Conservation (phyloP, 2,329 filamentous ascomycete genomes). For the Pseudocercospora vitis region DNA sequence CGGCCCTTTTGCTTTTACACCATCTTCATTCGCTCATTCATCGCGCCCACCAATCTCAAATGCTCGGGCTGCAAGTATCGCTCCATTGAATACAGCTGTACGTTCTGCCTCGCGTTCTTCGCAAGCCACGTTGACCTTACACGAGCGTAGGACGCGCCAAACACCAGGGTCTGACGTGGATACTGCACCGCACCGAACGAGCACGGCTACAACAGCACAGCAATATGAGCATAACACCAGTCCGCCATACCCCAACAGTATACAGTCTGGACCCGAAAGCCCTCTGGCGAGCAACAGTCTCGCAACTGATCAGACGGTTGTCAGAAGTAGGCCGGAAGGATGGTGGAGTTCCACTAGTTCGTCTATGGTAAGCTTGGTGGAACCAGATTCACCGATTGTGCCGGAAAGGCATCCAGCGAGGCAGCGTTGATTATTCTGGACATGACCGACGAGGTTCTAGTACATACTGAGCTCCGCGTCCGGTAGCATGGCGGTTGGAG, state of each 20-base stretch:
- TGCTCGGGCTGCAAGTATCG: conserved; percentile 3
- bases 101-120: conserved; percentile 19
- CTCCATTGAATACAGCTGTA: conserved; percentile 12
- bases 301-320: conserved; percentile 24
- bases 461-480: not conserved
- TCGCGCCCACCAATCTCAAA: conserved; percentile 15
- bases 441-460: not conserved
- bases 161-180: conserved; percentile 1
- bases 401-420: not conserved
- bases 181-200: conserved; percentile 7
- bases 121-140: conserved; percentile 25
- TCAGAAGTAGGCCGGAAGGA: conserved; percentile 23
- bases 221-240: conserved; percentile 3
- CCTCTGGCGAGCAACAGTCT: conserved; percentile 11
- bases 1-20: conserved; percentile 14
- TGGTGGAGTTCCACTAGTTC: conserved; percentile 29
- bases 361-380: conserved; percentile 19
- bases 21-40: conserved; percentile 24
- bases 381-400: not conserved
- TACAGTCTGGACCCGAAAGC: conserved; percentile 8
- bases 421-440: not conserved
- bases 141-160: conserved; percentile 22
- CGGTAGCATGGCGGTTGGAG: not conserved
- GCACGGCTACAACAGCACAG: conserved; percentile 11
- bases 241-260: conserved; percentile 2